Conservation (phyloP, 305 asterid genomes). For the Rubia balearica region DNA sequence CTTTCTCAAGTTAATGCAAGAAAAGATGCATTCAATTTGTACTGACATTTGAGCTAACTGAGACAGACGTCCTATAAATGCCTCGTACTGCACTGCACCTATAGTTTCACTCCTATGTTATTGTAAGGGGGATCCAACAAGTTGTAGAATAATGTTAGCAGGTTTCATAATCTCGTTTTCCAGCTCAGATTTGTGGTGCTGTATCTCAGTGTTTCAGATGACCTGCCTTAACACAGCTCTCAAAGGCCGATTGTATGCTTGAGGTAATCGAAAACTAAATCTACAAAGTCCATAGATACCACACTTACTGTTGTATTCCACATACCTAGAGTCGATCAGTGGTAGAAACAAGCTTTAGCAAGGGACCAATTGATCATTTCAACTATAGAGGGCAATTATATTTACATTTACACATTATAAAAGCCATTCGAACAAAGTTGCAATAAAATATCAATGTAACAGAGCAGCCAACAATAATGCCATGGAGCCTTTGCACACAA, state of each 20-base stretch:
- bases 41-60: background rate
- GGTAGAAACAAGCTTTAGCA: too few species aligned
- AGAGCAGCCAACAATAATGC: background rate
- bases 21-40: background rate
- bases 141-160: background rate
- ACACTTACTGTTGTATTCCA: background rate
- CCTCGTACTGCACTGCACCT: background rate
- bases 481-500: too few species aligned
- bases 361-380: too few species aligned
- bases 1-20: too few species aligned
- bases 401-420: background rate
- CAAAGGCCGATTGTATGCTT: background rate
- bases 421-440: background rate
- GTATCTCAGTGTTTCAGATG: conserved; percentile 7
- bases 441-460: too few species aligned
- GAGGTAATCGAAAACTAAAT: background rate
- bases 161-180: conserved; percentile 6
- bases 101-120: background rate
- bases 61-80: background rate
- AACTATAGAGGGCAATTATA: background rate
- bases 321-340: background rate
- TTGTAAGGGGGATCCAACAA: background rate
- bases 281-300: too few species aligned
- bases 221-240: background rate
- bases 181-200: conserved; percentile 15